Percentiles rank a stretch among this genome's conserved stretches.
Evolutionary conservation across 2,329 filamentous ascomycete genomes (phyloP).

Genomic region (Ceratocystis ficicola): DNA sequence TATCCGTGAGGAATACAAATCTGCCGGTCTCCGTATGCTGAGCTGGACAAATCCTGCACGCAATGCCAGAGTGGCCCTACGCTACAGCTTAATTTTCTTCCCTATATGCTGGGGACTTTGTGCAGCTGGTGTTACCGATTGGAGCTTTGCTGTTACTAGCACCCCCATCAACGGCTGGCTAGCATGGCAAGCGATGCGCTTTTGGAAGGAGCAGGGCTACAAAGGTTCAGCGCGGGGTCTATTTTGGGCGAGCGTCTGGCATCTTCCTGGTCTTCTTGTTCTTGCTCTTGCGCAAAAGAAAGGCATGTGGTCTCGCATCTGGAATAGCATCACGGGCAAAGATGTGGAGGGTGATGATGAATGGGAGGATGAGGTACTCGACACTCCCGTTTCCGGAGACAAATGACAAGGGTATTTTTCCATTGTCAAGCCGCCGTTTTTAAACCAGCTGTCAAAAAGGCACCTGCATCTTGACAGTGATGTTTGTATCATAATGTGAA

Average conservation of each 20-base stretch:
- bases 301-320: constrained; percentile 77
- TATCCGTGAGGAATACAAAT: constrained; percentile 80
- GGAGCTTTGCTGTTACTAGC: constrained; percentile 71
- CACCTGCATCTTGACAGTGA: not conserved
- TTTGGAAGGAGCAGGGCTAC: constrained; percentile 67
- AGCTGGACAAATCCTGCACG: constrained; percentile 75
- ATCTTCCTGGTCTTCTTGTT: constrained; percentile 79
- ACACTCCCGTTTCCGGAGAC: constrained; percentile 22
- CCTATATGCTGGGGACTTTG: constrained; percentile 75
- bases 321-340: constrained; percentile 52
- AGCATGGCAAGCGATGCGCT: constrained; percentile 61
- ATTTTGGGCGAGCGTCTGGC: constrained; percentile 98
- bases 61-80: constrained; percentile 75
- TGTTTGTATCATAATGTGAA: constrained; percentile 2
- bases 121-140: constrained; percentile 69
- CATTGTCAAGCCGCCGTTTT: not conserved
- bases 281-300: constrained; percentile 88
- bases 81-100: constrained; percentile 76
- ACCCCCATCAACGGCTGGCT: constrained; percentile 79
- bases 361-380: constrained; percentile 45
- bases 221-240: constrained; percentile 69
- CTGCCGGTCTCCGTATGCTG: constrained; percentile 58
- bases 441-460: not conserved
- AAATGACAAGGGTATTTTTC: constrained; percentile 1
- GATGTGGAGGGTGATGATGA: constrained; percentile 43